A percentile compares a stretch with the other conserved stretches of the same genome.
phyloP scores from a whole-genome alignment of 192 early-diverging fungal genomes.

The Dimargaris xerosporica region DNA sequence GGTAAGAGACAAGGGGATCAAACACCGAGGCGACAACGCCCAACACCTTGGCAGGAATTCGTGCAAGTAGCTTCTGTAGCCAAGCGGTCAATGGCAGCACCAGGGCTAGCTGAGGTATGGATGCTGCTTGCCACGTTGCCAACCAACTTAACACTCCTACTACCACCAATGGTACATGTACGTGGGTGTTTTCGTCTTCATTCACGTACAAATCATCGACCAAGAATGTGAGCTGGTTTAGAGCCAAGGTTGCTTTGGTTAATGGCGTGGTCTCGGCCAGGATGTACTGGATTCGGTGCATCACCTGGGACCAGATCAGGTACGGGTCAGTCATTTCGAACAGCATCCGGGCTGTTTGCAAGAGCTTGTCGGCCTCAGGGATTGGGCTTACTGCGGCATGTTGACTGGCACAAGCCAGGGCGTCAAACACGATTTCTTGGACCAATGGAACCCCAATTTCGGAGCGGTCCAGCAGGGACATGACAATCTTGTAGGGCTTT shows the following conservation, averaged over 20 bases:
- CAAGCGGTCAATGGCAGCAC: too few relatives aligned
- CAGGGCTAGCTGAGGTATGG: too few relatives aligned
- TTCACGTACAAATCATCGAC: conserved; percentile 54
- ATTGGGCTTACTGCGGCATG: neutral
- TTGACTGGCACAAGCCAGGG: neutral
- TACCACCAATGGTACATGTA: conserved; percentile 70
- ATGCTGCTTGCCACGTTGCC: too few relatives aligned
- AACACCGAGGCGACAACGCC: too few relatives aligned
- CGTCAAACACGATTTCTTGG: conserved; percentile 49
- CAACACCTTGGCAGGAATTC: too few relatives aligned
- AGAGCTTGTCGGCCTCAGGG: conserved; percentile 28
- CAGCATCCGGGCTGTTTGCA: conserved; percentile 77
- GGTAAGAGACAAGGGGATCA: too few relatives aligned
- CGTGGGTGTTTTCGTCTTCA: conserved; percentile 66
- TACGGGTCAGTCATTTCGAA: conserved; percentile 79
- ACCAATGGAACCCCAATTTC: conserved; percentile 67
- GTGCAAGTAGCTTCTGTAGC: too few relatives aligned
- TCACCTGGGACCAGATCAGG: conserved; percentile 63
- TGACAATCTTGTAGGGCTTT: conserved; percentile 61
- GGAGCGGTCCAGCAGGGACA: conserved; percentile 74
- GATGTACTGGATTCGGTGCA: conserved; percentile 30
- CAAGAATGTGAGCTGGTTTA: conserved; percentile 56
- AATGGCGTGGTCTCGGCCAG: conserved; percentile 16
- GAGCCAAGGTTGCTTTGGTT: conserved; percentile 16
- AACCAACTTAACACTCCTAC: too few relatives aligned